Evolutionary conservation across 2,329 filamentous ascomycete species (phyloP).

Genomic region (Zalaria obscura): DNA sequence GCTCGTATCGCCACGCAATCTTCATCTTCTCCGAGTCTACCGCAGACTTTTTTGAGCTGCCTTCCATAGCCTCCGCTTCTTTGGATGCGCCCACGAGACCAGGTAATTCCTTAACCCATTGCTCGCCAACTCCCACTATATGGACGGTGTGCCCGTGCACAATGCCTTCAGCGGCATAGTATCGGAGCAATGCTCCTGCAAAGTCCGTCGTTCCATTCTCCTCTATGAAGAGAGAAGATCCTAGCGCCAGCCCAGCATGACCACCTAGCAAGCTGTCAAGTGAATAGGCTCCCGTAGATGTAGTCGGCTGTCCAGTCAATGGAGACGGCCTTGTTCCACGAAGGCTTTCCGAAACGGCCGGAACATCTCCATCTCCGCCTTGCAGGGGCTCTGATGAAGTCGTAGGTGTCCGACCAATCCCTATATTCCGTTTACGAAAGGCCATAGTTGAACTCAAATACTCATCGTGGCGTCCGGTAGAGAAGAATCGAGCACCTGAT

Average conservation of each 20-base stretch:
- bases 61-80: constrained; percentile 23
- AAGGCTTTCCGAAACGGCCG: constrained; percentile 8
- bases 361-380: constrained; percentile 10
- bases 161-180: constrained; percentile 86
- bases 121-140: constrained; percentile 63
- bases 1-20: constrained; percentile 96
- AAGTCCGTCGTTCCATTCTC: constrained; percentile 93
- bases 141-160: constrained; percentile 84
- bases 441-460: constrained; percentile 33
- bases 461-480: background rate
- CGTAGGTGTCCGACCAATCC: constrained; percentile 3
- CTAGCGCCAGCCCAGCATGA: constrained; percentile 71
- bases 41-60: constrained; percentile 15
- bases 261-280: constrained; percentile 76
- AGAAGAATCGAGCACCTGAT: too few relatives aligned
- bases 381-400: constrained; percentile 2
- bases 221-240: constrained; percentile 66
- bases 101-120: constrained; percentile 74
- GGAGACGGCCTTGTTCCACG: constrained; percentile 68
- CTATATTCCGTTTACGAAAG: constrained; percentile 54
- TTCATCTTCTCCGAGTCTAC: constrained; percentile 70
- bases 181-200: constrained; percentile 66
- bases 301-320: constrained; percentile 73
- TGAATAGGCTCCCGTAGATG: constrained; percentile 78
- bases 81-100: constrained; percentile 44